Evolutionary conservation across 352 stramenopile species (phyloP), one percentile per base, ranked within the genome.

Genomic region (Hyaloperonospora arabidopsidis): DNA sequence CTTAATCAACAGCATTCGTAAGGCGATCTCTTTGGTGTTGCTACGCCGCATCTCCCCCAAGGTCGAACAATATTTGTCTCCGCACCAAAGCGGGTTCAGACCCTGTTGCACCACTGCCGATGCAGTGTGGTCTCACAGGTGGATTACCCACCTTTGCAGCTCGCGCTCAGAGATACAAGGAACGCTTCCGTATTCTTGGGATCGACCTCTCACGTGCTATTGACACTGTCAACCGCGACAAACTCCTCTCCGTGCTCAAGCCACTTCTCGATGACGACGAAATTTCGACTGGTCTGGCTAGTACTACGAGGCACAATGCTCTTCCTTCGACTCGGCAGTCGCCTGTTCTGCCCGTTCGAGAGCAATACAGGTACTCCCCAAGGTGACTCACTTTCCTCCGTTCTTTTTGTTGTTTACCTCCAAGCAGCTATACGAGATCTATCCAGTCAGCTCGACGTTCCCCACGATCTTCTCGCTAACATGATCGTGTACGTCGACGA

Each of bases 121-220:
- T 36, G 32, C 46, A 51, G 46, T 61, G 25, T 61, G 53, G 54
- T 8, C 29, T 7, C 46, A 56, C 28, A 38, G 32, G 13, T 55
- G 28, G 54, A 56, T 29, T n/a, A n/a, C n/a, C n/a, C n/a, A n/a
- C n/a, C n/a, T n/a, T n/a, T 8, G 25, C 25, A 29, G 25, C 25
- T 8, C 25, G 25, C 25, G 25, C 25, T 29, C 25, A 29, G 22
- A n/a, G 38, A 7, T 55, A 56, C 6, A 8, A 41, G n/a, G 29
- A 61, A 23, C 1, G 15, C 21, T 54, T 60, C 12, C 19, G 39
- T 5, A 60, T 60, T 19, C 45, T 61, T 23, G 36, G 38, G 2
- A 55, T 29, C 25, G 25, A 29, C 25, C 25, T 29, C 25, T 7
- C 25, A 29, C 25, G 3, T 8, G 7, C 3, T 29, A 8, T 29